Evolutionary conservation across 2,329 filamentous ascomycete genomes (phyloP), one percentile per base, ranked within the genome.

Genomic region (Metarhizium guizhouense): DNA sequence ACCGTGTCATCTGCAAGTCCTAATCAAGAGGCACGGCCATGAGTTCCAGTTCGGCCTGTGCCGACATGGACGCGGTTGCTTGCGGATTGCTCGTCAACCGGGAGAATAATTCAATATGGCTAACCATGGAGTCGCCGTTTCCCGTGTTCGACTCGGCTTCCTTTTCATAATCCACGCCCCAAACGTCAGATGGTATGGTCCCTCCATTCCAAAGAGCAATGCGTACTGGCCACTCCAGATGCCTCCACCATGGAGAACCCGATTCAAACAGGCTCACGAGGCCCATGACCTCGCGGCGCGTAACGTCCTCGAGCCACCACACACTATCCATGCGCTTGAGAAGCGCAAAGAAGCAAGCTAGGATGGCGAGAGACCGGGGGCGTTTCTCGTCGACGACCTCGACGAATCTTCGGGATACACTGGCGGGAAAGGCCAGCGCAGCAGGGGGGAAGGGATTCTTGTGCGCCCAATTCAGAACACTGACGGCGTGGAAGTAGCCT

Each of bases 261-360:
- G 76, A 74, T 62, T 82, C 78, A 64, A 84, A 84, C 40, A 83
- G 68, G 40, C 76, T 77, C 20, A 83, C 76, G 29, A 87, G 76
- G 20, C 85, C 84, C 64, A 82, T 79, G 16, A 89, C 81, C 62
- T 89, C 82, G 55, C 82, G 78, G 16, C 79, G 77, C 7, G 84
- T 80, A 63, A 87, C 84, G 43, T 85, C 84, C 20, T 83, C 77
- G 32, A 88, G 72, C 86, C 86, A 90, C 86, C 86, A 90, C 16
- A 84, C 72, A 16, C 74, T 68, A 58, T 85, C 80, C 59, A 86
- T 73, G 38, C 77, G 77, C 63, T 84, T 84, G 50, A 88, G 72
- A 42, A 86, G 71, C 32, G 82, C 84, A 62, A 86, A 86, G 66
- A 86, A 87, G 65, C 81, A 84, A 6, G 83, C 84, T 1, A 87